phyloP scores from a whole-genome alignment of 805 yeast genomes.

The Lachancea kluyveri region DNA sequence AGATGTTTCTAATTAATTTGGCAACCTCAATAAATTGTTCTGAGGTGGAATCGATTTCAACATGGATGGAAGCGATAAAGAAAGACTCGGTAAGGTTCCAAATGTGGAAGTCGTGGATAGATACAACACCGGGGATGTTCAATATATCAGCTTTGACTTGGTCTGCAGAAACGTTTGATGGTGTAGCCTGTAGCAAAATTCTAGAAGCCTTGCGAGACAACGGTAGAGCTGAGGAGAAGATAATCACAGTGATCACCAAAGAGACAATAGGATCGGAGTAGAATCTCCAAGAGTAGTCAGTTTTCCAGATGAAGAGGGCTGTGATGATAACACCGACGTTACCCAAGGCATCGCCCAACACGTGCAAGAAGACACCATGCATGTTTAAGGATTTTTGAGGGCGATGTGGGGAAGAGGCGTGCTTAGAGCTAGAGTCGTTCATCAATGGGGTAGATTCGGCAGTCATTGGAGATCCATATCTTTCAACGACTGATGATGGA shows the following conservation, averaged over 20 bases:
- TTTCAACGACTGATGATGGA: constrained; percentile 24
- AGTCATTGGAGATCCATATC: constrained; percentile 16
- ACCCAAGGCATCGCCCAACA: constrained; percentile 93
- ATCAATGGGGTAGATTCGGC: constrained; percentile 35
- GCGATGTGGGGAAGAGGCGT: constrained; percentile 22
- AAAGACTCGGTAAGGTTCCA: constrained; percentile 92
- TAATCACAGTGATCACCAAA: constrained; percentile 76
- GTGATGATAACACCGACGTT: constrained; percentile 88
- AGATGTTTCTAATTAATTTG: constrained; percentile 63
- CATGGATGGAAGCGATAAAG: constrained; percentile 83
- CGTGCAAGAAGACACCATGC: constrained; percentile 96
- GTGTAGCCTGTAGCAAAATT: constrained; percentile 88
- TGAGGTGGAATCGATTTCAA: constrained; percentile 63
- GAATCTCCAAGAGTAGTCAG: constrained; percentile 81
- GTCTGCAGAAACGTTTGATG: constrained; percentile 73
- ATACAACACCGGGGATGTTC: constrained; percentile 63
- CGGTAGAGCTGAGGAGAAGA: constrained; percentile 87
- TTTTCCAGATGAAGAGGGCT: constrained; percentile 90
- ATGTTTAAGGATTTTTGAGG: constrained; percentile 79
- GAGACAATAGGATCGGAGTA: constrained; percentile 86
- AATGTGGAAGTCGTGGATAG: constrained; percentile 92
- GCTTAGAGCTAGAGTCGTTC: constrained; percentile 1
- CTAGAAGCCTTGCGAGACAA: constrained; percentile 80
- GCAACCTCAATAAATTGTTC: constrained; percentile 66
- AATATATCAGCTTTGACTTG: constrained; percentile 64